These are phyloP conservation scores for Diplocarpon mali DNA, from an alignment of 2,329 filamentous ascomycete genomes.

Conservation along the genomic window DNA sequence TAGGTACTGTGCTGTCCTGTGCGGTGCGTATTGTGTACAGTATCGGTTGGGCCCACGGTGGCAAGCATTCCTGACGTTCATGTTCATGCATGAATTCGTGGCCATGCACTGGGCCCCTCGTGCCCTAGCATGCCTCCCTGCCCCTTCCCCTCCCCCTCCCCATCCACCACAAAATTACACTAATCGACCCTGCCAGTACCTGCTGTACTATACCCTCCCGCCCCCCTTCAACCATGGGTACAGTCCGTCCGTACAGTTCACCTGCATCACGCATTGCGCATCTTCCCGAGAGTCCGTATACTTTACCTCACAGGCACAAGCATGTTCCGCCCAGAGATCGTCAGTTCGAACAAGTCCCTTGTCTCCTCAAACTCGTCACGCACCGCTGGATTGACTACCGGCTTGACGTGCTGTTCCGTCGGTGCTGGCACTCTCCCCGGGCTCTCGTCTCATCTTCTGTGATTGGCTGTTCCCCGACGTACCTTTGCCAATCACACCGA, in stretches of 20 bases:
- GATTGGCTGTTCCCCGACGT: conserved; percentile 28
- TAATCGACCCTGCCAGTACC: too few species aligned
- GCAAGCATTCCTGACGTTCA: conserved; percentile 22
- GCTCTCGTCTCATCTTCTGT: conserved; percentile 30
- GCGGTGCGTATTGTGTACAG: conserved; percentile 5
- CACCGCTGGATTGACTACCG: conserved; percentile 3
- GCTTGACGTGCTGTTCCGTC: conserved; percentile 25
- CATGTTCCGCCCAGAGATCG: conserved; percentile 25
- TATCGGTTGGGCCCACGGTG: conserved; percentile 13
- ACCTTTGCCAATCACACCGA: conserved; percentile 36
- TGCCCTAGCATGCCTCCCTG: conserved; percentile 1
- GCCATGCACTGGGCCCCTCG: conserved; percentile 19
- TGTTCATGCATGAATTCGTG: conserved; percentile 30
- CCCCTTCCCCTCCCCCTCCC: conserved; percentile 14
- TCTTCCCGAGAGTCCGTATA: conserved; percentile 26
- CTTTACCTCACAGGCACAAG: conserved; percentile 15
- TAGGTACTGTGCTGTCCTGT: neutral
- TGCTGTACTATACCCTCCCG: neutral
- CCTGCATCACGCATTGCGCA: conserved; percentile 27
- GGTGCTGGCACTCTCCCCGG: conserved; percentile 18
- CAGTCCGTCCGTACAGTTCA: conserved; percentile 13
- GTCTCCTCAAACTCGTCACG: conserved; percentile 17
- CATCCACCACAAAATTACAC: conserved; percentile 16
- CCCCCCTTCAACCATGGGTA: neutral
- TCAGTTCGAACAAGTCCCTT: conserved; percentile 26